Base-by-base conservation (phyloP, 163 green algal species). In the Chloroidium sp. region DNA sequence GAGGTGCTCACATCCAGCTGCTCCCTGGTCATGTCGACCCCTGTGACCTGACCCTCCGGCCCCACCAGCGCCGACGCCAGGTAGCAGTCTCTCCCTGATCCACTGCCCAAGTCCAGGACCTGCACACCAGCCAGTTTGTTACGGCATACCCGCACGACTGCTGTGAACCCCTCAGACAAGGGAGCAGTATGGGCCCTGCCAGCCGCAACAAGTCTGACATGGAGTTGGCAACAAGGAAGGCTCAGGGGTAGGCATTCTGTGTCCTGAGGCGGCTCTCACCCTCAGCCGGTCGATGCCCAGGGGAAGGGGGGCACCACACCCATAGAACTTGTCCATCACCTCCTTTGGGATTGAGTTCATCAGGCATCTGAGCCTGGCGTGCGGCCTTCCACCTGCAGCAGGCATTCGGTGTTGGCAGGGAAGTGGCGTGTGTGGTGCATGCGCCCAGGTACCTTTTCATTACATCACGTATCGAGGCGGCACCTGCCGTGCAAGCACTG, bases 21-120 rank as follows among this genome's bases (percentile, higher is more conserved):
- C 58, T 91, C 87, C 3, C 86, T 84, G 1, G 95, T 99, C 95
- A 98, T 99, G 87, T 99, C 95, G 4, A 99, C 78, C 2, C 95
- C 95, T 36, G 69, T 88, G 12, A 94, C 90, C 58, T 59, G 67
- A 62, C 89, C 82, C 8, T 78, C 2, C n/a, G 78, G 78, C 13
- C 92, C 92, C 59, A 95, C 92, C 4, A 96, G 86, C 6, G 86
- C 88, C 0, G 94, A 87, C 62, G 88, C 92, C 12, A 98, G 92
- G 86, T 98, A 99, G 86, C 94, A 97, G 82, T 99, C 96, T 0
- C 96, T 79, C 0, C 96, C 96, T 13, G 84, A 93, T 68, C 96
- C 96, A 80, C 91, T 95, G 60, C 96, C 96, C 69, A 99, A 90
- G 80, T 98, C 95, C 8, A 98, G 86, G 59, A 98, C 93, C 0